Percentiles rank a stretch among this genome's conserved stretches.
phyloP scores from a whole-genome alignment of 2,329 filamentous ascomycete species.

The Penicillium sp. region DNA sequence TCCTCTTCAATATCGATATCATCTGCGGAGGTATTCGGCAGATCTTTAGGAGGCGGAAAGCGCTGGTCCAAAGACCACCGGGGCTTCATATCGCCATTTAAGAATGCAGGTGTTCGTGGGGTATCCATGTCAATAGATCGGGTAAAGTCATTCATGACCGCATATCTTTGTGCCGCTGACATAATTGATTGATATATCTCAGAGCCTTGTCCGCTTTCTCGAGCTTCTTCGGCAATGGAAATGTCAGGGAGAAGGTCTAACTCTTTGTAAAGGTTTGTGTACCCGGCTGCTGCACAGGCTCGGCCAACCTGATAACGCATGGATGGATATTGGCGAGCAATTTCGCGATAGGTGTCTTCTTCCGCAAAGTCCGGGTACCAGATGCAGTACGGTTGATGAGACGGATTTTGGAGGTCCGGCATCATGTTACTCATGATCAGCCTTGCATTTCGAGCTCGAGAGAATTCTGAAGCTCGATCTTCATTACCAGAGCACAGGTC shows the following conservation, averaged over 20 bases:
- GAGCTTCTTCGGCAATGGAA: constrained; percentile 21
- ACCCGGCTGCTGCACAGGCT: constrained; percentile 19
- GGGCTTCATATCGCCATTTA: constrained; percentile 19
- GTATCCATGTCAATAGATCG: constrained; percentile 12
- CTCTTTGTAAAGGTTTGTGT: constrained; percentile 18
- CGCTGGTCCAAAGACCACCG: constrained; percentile 9
- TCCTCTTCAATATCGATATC: constrained; percentile 18
- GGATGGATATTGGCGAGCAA: constrained; percentile 32
- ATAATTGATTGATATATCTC: constrained; percentile 19
- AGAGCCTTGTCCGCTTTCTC: constrained; percentile 4
- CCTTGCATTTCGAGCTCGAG: constrained; percentile 14
- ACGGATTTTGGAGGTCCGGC: constrained; percentile 24
- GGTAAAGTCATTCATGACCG: constrained; percentile 19
- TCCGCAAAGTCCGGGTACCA: constrained; percentile 41
- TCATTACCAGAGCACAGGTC: constrained; percentile 10
- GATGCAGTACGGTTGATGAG: constrained; percentile 42
- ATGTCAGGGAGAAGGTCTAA: constrained; percentile 21
- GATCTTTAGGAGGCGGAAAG: constrained; percentile 3
- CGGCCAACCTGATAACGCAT: constrained; percentile 19
- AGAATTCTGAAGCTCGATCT: constrained; percentile 3
- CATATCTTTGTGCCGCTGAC: constrained; percentile 4
- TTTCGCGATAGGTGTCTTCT: constrained; percentile 37
- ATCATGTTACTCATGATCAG: constrained; percentile 25
- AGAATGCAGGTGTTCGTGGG: constrained; percentile 3
- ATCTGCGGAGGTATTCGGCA: constrained; percentile 9